phyloP scores from a whole-genome alignment of 2,329 filamentous ascomycete species.

The Diaporthe sp. region DNA sequence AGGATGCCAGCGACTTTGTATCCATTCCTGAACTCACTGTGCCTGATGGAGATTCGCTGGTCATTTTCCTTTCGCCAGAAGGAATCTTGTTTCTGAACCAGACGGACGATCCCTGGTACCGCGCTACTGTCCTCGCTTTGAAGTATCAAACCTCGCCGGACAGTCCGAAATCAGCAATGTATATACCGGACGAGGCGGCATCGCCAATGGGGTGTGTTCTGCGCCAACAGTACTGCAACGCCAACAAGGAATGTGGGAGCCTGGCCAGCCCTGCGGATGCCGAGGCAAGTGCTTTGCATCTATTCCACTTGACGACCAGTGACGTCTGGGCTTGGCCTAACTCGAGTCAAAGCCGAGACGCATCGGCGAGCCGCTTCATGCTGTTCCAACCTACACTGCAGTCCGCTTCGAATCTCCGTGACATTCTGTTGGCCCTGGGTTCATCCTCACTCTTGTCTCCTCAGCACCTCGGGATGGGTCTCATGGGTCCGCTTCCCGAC shows the following conservation, averaged over 20 bases:
- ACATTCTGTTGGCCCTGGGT: rapidly evolving
- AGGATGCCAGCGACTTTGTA: rapidly evolving
- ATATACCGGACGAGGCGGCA: not conserved
- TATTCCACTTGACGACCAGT: not conserved
- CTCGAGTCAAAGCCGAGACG: not conserved
- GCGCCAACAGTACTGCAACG: not conserved
- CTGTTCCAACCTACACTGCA: rapidly evolving
- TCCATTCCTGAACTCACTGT: not conserved
- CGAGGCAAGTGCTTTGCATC: rapidly evolving
- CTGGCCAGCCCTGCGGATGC: not conserved
- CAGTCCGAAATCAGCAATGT: too few relatives aligned
- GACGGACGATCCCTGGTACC: not conserved
- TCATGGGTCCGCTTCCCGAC: not conserved
- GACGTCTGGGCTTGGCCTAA: rapidly evolving
- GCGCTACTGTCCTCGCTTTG: too few relatives aligned
- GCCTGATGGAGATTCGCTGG: not conserved
- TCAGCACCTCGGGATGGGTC: not conserved
- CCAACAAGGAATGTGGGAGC: not conserved
- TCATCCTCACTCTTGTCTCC: not conserved
- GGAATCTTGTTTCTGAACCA: not conserved
- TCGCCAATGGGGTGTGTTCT: not conserved
- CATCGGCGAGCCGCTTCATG: not conserved
- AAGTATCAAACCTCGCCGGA: too few relatives aligned
- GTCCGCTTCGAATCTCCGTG: not conserved
- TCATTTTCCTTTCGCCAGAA: not conserved